A percentile compares a stretch with the other conserved stretches of the same genome.
Evolutionary conservation across 2,329 filamentous ascomycete genomes (phyloP).

Genomic region (Pseudogymnoascus sp.): DNA sequence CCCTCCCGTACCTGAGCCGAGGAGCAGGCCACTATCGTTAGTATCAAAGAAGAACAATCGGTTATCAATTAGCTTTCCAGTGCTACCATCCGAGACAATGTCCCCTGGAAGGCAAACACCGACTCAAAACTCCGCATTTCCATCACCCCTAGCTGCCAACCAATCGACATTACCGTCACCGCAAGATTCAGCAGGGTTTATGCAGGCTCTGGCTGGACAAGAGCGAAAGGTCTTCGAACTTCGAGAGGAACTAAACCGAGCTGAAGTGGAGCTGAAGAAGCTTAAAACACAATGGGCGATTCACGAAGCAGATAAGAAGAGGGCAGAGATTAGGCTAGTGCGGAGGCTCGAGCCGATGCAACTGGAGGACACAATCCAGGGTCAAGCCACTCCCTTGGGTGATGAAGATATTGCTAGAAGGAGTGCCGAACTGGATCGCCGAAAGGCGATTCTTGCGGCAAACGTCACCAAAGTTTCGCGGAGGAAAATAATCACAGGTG

Average conservation of each 20-base stretch:
- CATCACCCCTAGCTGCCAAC: conserved; percentile 19
- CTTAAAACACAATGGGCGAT: conserved; percentile 79
- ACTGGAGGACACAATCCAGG: conserved; percentile 19
- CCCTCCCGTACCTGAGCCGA: conserved; percentile 14
- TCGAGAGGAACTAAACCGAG: conserved; percentile 76
- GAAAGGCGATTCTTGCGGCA: conserved; percentile 54
- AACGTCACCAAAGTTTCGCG: conserved; percentile 36
- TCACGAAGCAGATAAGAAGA: conserved; percentile 69
- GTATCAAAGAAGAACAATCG: conserved; percentile 18
- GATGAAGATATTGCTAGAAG: conserved; percentile 16
- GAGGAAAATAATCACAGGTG: conserved; percentile 60
- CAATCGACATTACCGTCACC: conserved; percentile 18
- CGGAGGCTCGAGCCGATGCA: conserved; percentile 51
- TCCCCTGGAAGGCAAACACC: conserved; percentile 12
- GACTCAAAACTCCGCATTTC: conserved; percentile 24
- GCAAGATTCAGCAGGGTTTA: conserved; percentile 40
- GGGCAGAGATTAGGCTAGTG: conserved; percentile 51
- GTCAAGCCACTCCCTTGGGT: conserved; percentile 13
- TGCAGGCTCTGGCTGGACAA: conserved; percentile 85
- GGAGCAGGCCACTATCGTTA: neutral
- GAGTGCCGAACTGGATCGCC: conserved; percentile 59
- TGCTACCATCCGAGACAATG: conserved; percentile 15
- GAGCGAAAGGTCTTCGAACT: conserved; percentile 86
- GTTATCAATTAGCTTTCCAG: conserved; percentile 26
- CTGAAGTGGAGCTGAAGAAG: conserved; percentile 64